Evolutionary conservation across 371 early-diverging fungal genomes (phyloP), one percentile per base, ranked within the genome.

Genomic region (Rhizopus arrhizus): DNA sequence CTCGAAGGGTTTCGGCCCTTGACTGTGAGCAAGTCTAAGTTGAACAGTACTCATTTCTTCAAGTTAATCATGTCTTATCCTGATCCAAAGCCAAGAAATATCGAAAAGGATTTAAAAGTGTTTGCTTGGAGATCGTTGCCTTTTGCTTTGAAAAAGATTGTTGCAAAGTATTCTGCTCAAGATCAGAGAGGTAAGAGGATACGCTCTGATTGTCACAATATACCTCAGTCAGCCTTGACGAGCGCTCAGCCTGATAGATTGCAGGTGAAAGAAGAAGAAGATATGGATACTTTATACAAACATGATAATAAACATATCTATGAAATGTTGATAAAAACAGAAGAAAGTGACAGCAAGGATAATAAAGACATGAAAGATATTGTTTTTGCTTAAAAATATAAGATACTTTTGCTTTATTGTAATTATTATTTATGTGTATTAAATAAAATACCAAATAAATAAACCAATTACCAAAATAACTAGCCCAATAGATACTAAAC

Each of bases 101-200:
- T 91, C 58, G 91, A 91, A 65, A 92, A 91, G 69, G 91, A 91
- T 52, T 84, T 91, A 74, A 91, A 91, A 64, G 90, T 89, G 0
- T 91, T 90, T 68, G 78, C 81, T 12, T 91, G 91, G 91, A 75
- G 78, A 56, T 78, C 83, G 0, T 67, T 91, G 11, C 82, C 85
- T 0, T 75, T 77, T 46, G 89, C 88, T 5, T 77, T 90, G 12
- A 83, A 85, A 51, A 91, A 91, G 68, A 89, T 91, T 58, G 83
- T 89, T 10, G 73, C 82, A 65, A 91, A 89, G 72, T 84, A 83
- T 59, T 78, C 80, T n/a, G 74, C 79, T 29, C 2, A 70, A 6
- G 6, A 3, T 3, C 43, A 6, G 15, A n/a, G 6, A 15, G 15
- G 43, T n/a, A 43, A 15, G n/a, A 43, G 6, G 15, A n/a, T 43